These are phyloP conservation scores for Pseudonitzschia pungens DNA, from an alignment of 108 stramenopile species.

Conservation along the genomic window DNA sequence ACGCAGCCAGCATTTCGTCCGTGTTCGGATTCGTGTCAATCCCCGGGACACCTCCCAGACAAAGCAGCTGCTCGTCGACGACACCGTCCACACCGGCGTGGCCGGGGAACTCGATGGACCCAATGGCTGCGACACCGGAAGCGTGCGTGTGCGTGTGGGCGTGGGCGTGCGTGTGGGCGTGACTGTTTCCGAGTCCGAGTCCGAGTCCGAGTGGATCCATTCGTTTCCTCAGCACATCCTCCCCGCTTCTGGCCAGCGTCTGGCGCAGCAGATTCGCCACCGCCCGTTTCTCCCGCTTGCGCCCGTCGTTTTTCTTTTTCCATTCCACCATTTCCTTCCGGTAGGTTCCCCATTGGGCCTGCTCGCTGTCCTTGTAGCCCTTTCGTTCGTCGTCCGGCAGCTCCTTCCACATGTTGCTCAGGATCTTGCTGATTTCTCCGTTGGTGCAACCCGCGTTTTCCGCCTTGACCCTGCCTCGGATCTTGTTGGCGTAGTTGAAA, in stretches of 20 bases:
- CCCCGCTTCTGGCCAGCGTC: too few relatives aligned
- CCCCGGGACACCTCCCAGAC: constrained; percentile 12
- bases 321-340: constrained; percentile 34
- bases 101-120: constrained; percentile 10
- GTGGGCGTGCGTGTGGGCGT: too few relatives aligned
- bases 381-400: constrained; percentile 20
- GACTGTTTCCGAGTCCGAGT: too few relatives aligned
- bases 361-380: constrained; percentile 33
- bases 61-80: constrained; percentile 13
- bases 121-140: neutral
- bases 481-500: constrained; percentile 42
- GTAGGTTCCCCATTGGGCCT: constrained; percentile 33
- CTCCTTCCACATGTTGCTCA: constrained; percentile 46
- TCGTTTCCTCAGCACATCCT: constrained; percentile 4
- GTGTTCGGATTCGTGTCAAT: constrained; percentile 20
- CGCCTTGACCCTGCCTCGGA: constrained; percentile 36
- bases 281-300: constrained; percentile 10
- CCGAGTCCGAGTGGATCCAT: too few relatives aligned
- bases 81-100: neutral
- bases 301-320: constrained; percentile 33
- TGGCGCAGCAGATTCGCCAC: neutral
- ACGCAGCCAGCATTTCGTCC: constrained; percentile 35
- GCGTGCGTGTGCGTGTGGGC: too few relatives aligned
- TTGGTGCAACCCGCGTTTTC: constrained; percentile 33
- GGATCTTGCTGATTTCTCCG: constrained; percentile 39